phyloP scores from a whole-genome alignment of 2,329 filamentous ascomycete species.

The Alternaria longipes region DNA sequence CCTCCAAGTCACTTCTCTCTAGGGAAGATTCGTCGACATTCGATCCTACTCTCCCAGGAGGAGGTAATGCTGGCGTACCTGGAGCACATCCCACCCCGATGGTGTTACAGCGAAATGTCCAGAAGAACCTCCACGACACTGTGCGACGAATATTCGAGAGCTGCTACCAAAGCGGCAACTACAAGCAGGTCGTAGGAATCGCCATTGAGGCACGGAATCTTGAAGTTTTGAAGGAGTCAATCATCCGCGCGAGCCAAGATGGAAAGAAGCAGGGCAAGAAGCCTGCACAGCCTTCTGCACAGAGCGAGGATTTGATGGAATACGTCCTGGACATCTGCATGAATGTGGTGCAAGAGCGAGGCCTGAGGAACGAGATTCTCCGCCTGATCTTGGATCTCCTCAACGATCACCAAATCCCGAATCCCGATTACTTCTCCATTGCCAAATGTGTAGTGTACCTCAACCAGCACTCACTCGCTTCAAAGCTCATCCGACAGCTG shows the following conservation, averaged over 20 bases:
- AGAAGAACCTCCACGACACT: conserved; percentile 80
- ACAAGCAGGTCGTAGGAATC: conserved; percentile 95
- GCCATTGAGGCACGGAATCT: conserved; percentile 94
- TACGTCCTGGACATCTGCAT: conserved; percentile 96
- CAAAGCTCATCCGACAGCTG: conserved; percentile 82
- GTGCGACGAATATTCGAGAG: conserved; percentile 91
- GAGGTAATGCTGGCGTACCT: conserved; percentile 64
- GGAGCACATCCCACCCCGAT: conserved; percentile 67
- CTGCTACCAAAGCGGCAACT: conserved; percentile 85
- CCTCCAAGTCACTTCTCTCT: conserved; percentile 94
- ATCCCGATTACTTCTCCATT: conserved; percentile 96
- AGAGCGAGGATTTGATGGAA: conserved; percentile 93
- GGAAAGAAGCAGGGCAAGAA: conserved; percentile 74
- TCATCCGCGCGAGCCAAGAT: conserved; percentile 87
- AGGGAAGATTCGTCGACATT: conserved; percentile 74
- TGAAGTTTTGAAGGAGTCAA: conserved; percentile 84
- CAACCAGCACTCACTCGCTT: conserved; percentile 89
- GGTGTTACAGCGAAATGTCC: conserved; percentile 76
- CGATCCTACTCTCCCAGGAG: conserved; percentile 64
- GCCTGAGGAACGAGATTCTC: conserved; percentile 83
- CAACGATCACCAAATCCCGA: conserved; percentile 89
- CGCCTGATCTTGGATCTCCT: conserved; percentile 94
- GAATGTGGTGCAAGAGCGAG: conserved; percentile 94
- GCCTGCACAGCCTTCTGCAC: conserved; percentile 62
- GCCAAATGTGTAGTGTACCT: conserved; percentile 97